phyloP scores from a whole-genome alignment of 208 protist species.

The Sergeia podlipaevii region DNA sequence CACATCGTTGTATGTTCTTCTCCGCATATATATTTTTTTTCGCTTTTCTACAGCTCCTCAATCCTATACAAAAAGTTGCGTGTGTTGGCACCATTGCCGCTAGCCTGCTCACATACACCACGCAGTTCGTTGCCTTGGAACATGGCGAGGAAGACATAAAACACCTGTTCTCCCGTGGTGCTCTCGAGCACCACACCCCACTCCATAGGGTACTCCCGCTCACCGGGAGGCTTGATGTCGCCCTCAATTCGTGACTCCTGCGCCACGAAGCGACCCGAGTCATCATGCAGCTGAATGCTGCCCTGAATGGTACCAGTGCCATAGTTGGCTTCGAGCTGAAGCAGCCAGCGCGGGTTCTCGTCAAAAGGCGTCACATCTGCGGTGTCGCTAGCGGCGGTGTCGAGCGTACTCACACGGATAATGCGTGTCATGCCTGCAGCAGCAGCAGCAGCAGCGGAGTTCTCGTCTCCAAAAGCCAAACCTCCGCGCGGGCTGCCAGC shows the following conservation, averaged over 20 bases:
- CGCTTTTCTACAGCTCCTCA: slow-evolving; percentile 65
- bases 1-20: slow-evolving; percentile 12
- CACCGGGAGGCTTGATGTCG: slow-evolving; percentile 71
- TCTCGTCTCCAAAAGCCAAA: slow-evolving; percentile 1
- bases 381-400: slow-evolving; percentile 16
- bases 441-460: slow-evolving; percentile 25
- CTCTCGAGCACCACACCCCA: slow-evolving; percentile 69
- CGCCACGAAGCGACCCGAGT: slow-evolving; percentile 44
- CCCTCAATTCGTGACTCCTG: slow-evolving; percentile 81
- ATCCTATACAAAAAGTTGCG: slow-evolving; percentile 82
- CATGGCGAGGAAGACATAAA: slow-evolving; percentile 79
- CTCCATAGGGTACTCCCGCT: slow-evolving; percentile 86
- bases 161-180: slow-evolving; percentile 47
- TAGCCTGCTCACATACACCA: slow-evolving; percentile 68
- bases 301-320: slow-evolving; percentile 65
- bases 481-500: slow-evolving; percentile 17
- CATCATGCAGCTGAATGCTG: slow-evolving; percentile 55
- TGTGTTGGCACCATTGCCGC: slow-evolving; percentile 36
- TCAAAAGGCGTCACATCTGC: slow-evolving; percentile 78
- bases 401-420: slow-evolving; percentile 56
- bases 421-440: slow-evolving; percentile 80
- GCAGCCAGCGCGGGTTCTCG: slow-evolving; percentile 72
- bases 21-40: slow-evolving; percentile 1
- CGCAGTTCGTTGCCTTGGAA: slow-evolving; percentile 85
- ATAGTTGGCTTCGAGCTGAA: slow-evolving; percentile 75